These are phyloP conservation scores for Corchorus olitorius DNA, from an alignment of 345 rosid species.

Conservation along the genomic window DNA sequence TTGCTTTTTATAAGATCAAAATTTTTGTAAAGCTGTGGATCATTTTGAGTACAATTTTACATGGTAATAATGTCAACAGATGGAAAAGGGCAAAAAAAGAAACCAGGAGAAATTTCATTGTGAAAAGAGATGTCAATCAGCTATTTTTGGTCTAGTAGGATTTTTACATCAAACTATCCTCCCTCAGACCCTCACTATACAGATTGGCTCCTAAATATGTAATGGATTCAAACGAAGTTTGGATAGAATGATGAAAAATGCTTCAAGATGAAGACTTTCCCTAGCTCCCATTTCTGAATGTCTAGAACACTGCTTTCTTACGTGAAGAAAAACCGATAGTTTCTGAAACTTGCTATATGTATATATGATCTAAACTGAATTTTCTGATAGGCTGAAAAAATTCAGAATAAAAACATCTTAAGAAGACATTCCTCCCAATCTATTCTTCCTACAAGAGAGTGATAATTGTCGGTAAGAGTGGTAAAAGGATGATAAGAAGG, in stretches of 20 bases:
- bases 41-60: no score
- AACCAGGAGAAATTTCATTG: slow-evolving; percentile 2
- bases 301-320: background rate
- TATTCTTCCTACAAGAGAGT: background rate
- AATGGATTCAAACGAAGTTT: background rate
- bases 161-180: background rate
- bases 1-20: background rate
- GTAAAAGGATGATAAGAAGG: slow-evolving; percentile 46
- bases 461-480: slow-evolving; percentile 40
- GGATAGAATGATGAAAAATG: background rate
- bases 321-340: background rate
- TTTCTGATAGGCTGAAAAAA: slow-evolving; percentile 17
- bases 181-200: background rate
- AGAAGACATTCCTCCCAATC: background rate
- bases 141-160: background rate
- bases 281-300: background rate
- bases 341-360: background rate
- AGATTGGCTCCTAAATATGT: slow-evolving; percentile 5
- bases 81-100: background rate
- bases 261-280: background rate
- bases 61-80: background rate
- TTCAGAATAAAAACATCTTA: background rate
- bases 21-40: background rate
- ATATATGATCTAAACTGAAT: slow-evolving; percentile 18
- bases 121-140: background rate